Percentiles rank a stretch among this genome's conserved stretches.
Conservation (phyloP, 208 protist species). For the Acanthamoeba healyi region DNA sequence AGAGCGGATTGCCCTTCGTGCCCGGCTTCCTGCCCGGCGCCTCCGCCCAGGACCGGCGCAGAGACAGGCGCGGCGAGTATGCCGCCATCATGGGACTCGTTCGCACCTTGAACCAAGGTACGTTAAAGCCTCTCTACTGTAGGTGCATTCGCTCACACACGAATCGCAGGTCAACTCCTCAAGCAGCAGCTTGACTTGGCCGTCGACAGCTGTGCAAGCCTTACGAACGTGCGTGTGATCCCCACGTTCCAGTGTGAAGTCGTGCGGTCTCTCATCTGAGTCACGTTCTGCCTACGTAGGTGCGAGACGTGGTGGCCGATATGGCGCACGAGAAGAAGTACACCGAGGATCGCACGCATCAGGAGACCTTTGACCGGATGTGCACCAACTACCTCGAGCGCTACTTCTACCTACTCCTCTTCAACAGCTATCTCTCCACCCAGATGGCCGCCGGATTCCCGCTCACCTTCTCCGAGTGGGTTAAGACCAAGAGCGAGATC, state of each 20-base stretch:
- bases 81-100: slow-evolving; percentile 67
- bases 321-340: slow-evolving; percentile 10
- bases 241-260: neutral
- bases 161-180: slow-evolving; percentile 21
- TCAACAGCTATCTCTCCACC: slow-evolving; percentile 73
- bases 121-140: neutral
- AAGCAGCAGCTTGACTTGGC: slow-evolving; percentile 60
- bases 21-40: slow-evolving; percentile 39
- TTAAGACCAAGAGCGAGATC: slow-evolving; percentile 71
- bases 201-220: slow-evolving; percentile 19
- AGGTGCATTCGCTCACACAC: neutral
- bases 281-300: neutral
- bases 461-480: slow-evolving; percentile 63
- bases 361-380: slow-evolving; percentile 54
- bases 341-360: slow-evolving; percentile 9
- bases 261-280: neutral
- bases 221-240: slow-evolving; percentile 27
- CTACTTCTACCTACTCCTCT: slow-evolving; percentile 80
- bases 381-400: slow-evolving; percentile 78
- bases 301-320: slow-evolving; percentile 31
- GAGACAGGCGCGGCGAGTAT: slow-evolving; percentile 47
- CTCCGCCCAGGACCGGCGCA: neutral
- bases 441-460: neutral
- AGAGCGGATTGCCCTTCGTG: neutral
- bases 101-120: slow-evolving; percentile 43